Evolutionary conservation across 1,139 yeast genomes (phyloP), one percentile per base, ranked within the genome.

Genomic region (Blastobotrys illinoisensis): DNA sequence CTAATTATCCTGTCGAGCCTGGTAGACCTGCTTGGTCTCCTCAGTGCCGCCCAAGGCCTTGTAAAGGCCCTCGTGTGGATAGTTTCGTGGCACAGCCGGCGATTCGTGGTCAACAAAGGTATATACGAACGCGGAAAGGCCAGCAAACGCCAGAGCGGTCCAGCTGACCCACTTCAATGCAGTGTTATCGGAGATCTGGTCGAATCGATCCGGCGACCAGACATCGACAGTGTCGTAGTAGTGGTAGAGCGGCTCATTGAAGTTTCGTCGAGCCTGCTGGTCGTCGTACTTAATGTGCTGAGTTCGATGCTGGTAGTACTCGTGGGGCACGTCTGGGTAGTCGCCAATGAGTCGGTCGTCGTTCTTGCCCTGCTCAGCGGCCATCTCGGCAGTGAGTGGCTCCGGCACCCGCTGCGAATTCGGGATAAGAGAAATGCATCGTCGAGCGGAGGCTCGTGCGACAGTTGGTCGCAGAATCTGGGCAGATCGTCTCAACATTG

Each of bases 141-240:
- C 79, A 51, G 79, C 76, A 54, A 87, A 68, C 49, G 76, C 73
- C 9, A 79, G 79, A 64, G 85, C 80, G 71, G 86, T 86, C 43
- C 78, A 71, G 44, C 68, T 60, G 56, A 77, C 72, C 65, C 75
- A 73, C 60, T 74, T 77, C 54, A 84, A 70, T 1, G 96, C 96
- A 46, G 81, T 77, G 56, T 73, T 69, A 70, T 86, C 85, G 45
- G 80, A 74, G 47, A 83, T 86, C 50, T 75, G 70, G 64, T 83
- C 82, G 69, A 77, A 83, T 66, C 83, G 80, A 67, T 88, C 95
- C 18, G 96, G 95, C 11, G 96, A 83, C 96, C 96, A 88, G 77
- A 87, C 79, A 68, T 88, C 93, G 67, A 84, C 77, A 68, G 80
- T 73, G 67, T 88, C 96, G 62, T 84, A 87, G 62, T 84, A 81